Conservation (phyloP, 805 yeast species). For the Spathaspora girioi region DNA sequence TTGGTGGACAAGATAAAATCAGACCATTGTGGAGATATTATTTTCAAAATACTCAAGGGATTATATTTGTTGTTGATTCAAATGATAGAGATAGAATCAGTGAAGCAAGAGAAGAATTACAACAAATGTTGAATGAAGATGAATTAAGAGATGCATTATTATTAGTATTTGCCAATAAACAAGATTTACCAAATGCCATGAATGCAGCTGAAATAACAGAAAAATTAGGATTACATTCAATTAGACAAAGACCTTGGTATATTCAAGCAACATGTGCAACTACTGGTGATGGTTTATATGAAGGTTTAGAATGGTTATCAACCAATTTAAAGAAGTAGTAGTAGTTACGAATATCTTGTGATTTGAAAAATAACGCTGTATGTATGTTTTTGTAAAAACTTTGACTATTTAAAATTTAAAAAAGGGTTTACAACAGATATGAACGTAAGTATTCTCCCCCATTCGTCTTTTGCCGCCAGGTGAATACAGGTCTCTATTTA, state of each 20-base stretch:
- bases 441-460: not conserved
- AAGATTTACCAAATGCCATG: conserved; percentile 44
- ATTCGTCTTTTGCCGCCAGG: no score
- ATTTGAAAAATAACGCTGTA: not conserved
- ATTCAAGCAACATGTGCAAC: conserved; percentile 42
- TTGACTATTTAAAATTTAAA: not conserved
- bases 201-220: conserved; percentile 43
- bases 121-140: conserved; percentile 42
- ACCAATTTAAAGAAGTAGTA: conserved; percentile 23
- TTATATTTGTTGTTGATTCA: conserved; percentile 40
- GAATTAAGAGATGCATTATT: conserved; percentile 41
- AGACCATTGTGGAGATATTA: conserved; percentile 44
- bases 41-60: conserved; percentile 42
- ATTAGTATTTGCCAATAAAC: conserved; percentile 40
- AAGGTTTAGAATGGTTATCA: conserved; percentile 36
- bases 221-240: conserved; percentile 41
- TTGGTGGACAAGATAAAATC: conserved; percentile 43
- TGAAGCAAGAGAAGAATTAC: conserved; percentile 42
- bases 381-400: not conserved
- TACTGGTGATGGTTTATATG: conserved; percentile 37
- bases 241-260: conserved; percentile 43
- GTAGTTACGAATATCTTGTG: not conserved
- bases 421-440: not conserved
- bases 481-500: no score
- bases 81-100: conserved; percentile 42